Conservation (phyloP, 1,139 yeast genomes). For the Kazachstania sp. region DNA sequence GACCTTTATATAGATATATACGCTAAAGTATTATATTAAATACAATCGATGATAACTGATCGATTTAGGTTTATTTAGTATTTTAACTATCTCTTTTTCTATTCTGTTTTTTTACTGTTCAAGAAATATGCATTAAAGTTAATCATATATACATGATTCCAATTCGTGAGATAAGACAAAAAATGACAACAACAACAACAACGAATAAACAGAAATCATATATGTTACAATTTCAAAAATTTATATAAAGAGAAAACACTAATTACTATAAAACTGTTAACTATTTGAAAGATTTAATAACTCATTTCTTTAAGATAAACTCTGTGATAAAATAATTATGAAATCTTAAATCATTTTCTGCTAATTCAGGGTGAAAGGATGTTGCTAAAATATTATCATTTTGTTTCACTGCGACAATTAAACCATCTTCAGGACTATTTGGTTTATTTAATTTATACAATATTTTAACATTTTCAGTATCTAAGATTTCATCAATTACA, state of each 20-base stretch:
- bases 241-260: too few species aligned
- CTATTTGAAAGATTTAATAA: neutral
- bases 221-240: too few species aligned
- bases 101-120: too few species aligned
- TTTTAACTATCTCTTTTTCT: too few species aligned
- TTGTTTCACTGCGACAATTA: constrained; percentile 67
- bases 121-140: neutral
- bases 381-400: constrained; percentile 56
- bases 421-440: constrained; percentile 22
- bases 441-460: constrained; percentile 33
- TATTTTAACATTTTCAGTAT: constrained; percentile 35
- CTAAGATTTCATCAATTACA: constrained; percentile 42
- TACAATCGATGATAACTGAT: too few species aligned
- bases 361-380: constrained; percentile 74
- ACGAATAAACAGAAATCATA: neutral
- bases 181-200: too few species aligned
- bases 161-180: neutral
- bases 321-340: constrained; percentile 66
- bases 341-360: constrained; percentile 45
- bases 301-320: constrained; percentile 34
- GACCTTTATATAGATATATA: too few species aligned
- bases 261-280: too few species aligned
- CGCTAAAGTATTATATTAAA: too few species aligned
- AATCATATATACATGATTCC: neutral
- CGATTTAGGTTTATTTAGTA: too few species aligned